phyloP scores from a whole-genome alignment of 306 rosid genomes.

The Corylus avellana region DNA sequence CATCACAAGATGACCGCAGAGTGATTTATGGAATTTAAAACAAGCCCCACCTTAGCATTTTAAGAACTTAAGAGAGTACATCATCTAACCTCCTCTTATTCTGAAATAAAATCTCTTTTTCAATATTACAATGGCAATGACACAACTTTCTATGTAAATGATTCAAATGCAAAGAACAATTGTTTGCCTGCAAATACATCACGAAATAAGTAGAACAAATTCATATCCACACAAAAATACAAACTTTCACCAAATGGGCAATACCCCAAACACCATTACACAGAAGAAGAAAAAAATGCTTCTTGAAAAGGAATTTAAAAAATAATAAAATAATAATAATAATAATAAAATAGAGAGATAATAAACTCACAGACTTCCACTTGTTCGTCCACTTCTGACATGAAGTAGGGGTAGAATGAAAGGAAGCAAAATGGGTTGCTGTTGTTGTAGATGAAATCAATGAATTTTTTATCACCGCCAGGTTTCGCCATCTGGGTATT shows the following conservation, averaged over 20 bases:
- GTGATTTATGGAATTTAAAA: neutral
- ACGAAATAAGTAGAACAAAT: neutral
- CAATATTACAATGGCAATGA: neutral
- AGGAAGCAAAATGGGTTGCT: slow-evolving; percentile 37
- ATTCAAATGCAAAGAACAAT: neutral
- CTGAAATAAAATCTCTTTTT: neutral
- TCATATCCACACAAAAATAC: neutral
- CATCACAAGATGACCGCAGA: neutral
- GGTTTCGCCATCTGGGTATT: slow-evolving; percentile 53
- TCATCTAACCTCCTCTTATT: neutral
- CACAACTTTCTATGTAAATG: neutral
- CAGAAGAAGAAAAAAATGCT: neutral
- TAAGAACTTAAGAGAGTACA: neutral
- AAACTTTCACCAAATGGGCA: neutral
- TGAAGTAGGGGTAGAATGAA: slow-evolving; percentile 63
- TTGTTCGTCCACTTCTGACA: slow-evolving; percentile 53
- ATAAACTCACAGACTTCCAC: slow-evolving; percentile 53
- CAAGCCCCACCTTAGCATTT: neutral
- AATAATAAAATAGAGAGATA: neutral
- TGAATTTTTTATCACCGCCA: slow-evolving; percentile 40
- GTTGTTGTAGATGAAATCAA: slow-evolving; percentile 29
- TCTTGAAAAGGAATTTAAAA: neutral
- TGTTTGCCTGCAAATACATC: neutral
- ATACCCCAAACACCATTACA: neutral
- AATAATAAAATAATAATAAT: too few species aligned